Base-by-base conservation (phyloP, 805 yeast genomes). In the Teunomyces barrocoloradensis region DNA sequence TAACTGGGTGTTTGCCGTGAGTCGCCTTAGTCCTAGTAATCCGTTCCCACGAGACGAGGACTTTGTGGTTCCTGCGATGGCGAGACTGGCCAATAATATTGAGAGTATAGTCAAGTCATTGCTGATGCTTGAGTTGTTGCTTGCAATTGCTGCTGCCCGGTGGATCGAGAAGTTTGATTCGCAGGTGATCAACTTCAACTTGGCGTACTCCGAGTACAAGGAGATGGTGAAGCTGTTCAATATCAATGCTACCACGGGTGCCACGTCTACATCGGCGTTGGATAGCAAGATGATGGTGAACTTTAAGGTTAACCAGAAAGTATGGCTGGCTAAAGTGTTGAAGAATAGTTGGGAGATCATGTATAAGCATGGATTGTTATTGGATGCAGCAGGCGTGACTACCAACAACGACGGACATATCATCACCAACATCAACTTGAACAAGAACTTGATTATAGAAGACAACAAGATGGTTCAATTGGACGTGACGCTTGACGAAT, bases 171-270 rank as follows among this genome's bases (percentile, higher is more conserved):
- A 83, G 55, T 74, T 74, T 25, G 82, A 78, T 17, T 64, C 80
- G 20, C 81, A 73, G 11, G 73, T 74, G n/a, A 77, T 88, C 15
- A 91, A 89, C 61, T 84, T 90, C 65, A 87, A 87, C 54, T 66
- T 89, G 48, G 86, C 84, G 0, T 85, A 83, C 61, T 83, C 82
- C 28, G 98, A 92, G 62, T 92, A 89, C 63, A 58, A 60, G n/a
- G 70, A 67, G 1, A 75, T 83, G 73, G 71, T 82, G 38, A 75
- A 77, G 46, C 51, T 59, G 0, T 64, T 73, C 47, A 77, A 79
- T 47, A 59, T 67, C 4, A 71, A 71, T 21, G 69, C 65, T 12
- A 68, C 72, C 28, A 50, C 66, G 4, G 54, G 64, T 7, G 27
- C 27, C 5, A 54, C 65, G 0, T 45, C 55, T 11, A 61, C 68